Base-by-base conservation (phyloP, 345 rosid genomes). In the Aethionema arabicum region DNA sequence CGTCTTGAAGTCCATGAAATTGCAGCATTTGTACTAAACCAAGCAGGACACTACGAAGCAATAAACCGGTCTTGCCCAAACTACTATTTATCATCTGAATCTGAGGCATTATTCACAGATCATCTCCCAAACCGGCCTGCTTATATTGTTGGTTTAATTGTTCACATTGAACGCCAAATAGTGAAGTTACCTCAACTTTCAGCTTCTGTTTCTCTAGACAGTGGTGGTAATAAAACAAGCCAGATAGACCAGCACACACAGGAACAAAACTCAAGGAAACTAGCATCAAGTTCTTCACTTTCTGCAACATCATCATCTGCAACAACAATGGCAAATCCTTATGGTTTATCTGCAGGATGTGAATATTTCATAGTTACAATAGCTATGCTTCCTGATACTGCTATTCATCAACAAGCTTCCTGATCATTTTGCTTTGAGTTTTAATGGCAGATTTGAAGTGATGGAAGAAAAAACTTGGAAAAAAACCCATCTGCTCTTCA, bases 301-400 rank as follows among this genome's bases (percentile, higher is more conserved):
- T 59, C 38, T 56, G 27, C 69, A 31, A 31, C 56, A 10, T 30
- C 66, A 39, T 44, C 74, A 13, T 70, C 71, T 7, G 53, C 67
- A 72, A 81, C 79, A 45, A 69, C 81, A 31, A 66, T 68, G 61
- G 56, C 63, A 55, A 95, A 85, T 76, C 97, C 92, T 29, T 93
- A 84, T 53, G 80, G 85, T 49, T 90, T 93, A 58, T 83, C 95
- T 11, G 53, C 78, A 59, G 97, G 99, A 59, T 84, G 88, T 74
- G 96, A 84, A 82, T 90, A 82, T 79, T 95, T 83, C 67, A 61
- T 95, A 63, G 97, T 90, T 80, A 90, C 97, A 39, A 81, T 95
- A 75, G 99, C 99, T 16, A 95, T 95, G 97, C 74, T 95, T 77
- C 99, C 99, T 37, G 96, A 82, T 62, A 78, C 89, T 50, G 62